Evolutionary conservation across 163 green algal species (phyloP).

Genomic region (Chloromonas sp.): DNA sequence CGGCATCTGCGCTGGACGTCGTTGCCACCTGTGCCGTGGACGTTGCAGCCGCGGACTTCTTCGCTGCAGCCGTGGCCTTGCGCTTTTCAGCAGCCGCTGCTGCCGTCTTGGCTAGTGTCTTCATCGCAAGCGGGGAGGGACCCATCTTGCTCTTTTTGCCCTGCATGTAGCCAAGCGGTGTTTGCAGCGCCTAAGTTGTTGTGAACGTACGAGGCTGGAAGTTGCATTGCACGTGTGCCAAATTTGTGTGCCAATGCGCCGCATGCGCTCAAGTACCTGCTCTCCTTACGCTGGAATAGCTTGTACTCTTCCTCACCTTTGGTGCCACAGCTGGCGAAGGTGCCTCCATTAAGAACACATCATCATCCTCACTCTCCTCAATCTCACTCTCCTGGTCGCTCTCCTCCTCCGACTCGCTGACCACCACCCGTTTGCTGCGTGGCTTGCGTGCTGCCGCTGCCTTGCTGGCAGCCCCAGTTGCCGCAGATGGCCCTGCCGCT

Average conservation of each 20-base stretch:
- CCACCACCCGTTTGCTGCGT: constrained; percentile 34
- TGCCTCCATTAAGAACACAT: constrained; percentile 36
- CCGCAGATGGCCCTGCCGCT: background rate
- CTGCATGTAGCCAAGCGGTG: constrained; percentile 12
- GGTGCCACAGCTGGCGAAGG: constrained; percentile 39
- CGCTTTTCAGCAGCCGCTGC: constrained; percentile 7
- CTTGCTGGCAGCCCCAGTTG: constrained; percentile 1
- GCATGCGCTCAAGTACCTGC: no score
- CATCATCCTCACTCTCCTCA: constrained; percentile 10
- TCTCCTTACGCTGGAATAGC: no score
- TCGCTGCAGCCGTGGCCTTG: background rate
- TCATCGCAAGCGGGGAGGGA: constrained; percentile 64
- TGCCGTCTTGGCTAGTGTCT: constrained; percentile 12
- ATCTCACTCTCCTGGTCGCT: constrained; percentile 10
- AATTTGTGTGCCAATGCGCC: no score
- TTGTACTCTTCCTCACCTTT: constrained; percentile 17
- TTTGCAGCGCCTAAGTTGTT: no score
- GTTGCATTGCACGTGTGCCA: no score
- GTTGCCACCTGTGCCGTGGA: background rate
- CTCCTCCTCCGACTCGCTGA: background rate
- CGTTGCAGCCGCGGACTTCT: constrained; percentile 2
- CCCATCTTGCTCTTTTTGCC: constrained; percentile 65
- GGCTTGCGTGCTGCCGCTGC: constrained; percentile 17
- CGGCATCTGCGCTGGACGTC: background rate
- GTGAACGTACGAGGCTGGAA: no score